A percentile compares a stretch with the other conserved stretches of the same genome.
These are phyloP conservation scores for Symbiodinium natans DNA, from an alignment of 73 alveolate genomes.

Conservation along the genomic window DNA sequence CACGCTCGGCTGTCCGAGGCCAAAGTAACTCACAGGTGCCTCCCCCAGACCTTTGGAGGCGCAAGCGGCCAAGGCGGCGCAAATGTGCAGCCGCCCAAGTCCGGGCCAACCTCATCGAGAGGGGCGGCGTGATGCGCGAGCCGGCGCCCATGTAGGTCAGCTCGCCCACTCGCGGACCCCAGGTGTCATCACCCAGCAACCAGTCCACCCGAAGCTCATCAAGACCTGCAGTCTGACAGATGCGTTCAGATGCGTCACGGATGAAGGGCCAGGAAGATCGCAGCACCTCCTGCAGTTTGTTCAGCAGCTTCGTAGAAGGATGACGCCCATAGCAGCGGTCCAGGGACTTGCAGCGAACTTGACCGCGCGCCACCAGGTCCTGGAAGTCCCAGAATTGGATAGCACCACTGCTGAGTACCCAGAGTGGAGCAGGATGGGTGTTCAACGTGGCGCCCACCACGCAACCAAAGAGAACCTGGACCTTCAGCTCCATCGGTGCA, in stretches of 20 bases:
- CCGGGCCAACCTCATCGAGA: conserved; percentile 87
- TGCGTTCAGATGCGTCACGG: conserved; percentile 64
- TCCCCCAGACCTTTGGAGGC: background rate
- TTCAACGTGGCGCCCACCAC: conserved; percentile 87
- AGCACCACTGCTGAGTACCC: conserved; percentile 70
- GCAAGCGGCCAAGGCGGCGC: conserved; percentile 32
- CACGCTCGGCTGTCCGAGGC: conserved; percentile 63
- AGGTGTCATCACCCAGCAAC: conserved; percentile 49
- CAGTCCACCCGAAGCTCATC: conserved; percentile 93
- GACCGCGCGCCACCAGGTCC: conserved; percentile 45
- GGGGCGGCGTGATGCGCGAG: conserved; percentile 56
- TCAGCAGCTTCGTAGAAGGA: conserved; percentile 30
- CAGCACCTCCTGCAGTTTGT: conserved; percentile 25
- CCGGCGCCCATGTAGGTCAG: conserved; percentile 94
- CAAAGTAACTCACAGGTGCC: background rate
- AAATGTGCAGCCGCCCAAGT: conserved; percentile 77
- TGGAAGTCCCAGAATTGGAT: conserved; percentile 72
- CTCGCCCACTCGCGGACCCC: conserved; percentile 93
- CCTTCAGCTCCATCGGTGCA: conserved; percentile 60
- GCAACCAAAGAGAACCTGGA: conserved; percentile 82
- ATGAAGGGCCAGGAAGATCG: conserved; percentile 50
- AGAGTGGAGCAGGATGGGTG: conserved; percentile 78
- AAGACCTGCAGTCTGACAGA: conserved; percentile 59
- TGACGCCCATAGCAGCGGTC: conserved; percentile 86
- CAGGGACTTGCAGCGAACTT: conserved; percentile 77